A percentile compares a stretch with the other conserved stretches of the same genome.
These are phyloP conservation scores for Phytophthora capsici DNA, from an alignment of 352 stramenopile species.

Conservation along the genomic window DNA sequence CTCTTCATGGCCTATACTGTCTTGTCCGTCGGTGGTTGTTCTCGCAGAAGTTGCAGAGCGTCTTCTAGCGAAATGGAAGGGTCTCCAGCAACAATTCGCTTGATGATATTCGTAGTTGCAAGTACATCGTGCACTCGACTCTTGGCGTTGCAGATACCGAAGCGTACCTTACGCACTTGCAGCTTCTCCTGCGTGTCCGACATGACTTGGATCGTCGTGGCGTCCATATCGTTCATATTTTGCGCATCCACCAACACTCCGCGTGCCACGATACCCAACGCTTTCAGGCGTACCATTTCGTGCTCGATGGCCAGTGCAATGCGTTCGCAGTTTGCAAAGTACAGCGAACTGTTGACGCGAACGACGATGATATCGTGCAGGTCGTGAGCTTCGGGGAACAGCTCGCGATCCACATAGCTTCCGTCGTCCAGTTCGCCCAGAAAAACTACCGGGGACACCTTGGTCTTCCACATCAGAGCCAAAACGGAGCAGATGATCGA, in stretches of 20 bases:
- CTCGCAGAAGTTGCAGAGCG: neutral
- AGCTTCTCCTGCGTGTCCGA: conserved; percentile 61
- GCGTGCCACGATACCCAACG: conserved; percentile 24
- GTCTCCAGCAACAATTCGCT: conserved; percentile 31
- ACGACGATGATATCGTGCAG: conserved; percentile 42
- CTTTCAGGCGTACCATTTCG: conserved; percentile 31
- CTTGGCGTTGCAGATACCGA: conserved; percentile 48
- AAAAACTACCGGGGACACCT: conserved; percentile 37
- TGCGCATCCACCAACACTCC: conserved; percentile 49
- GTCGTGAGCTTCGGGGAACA: conserved; percentile 29
- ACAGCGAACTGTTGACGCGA: conserved; percentile 54
- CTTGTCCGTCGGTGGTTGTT: neutral
- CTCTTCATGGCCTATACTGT: neutral
- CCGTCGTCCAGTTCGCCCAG: conserved; percentile 43
- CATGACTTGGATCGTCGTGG: conserved; percentile 44
- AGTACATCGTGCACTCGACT: conserved; percentile 41
- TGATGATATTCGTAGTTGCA: conserved; percentile 45
- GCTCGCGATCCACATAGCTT: conserved; percentile 38
- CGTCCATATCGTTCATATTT: conserved; percentile 47
- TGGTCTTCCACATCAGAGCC: conserved; percentile 58
- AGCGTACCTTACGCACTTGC: conserved; percentile 36
- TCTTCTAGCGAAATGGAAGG: neutral
- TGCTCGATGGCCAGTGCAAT: conserved; percentile 43
- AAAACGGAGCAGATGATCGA: conserved; percentile 55
- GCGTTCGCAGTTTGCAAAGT: conserved; percentile 62